Evolutionary conservation across 805 yeast genomes (phyloP).

Genomic region (Candida nitratophila): DNA sequence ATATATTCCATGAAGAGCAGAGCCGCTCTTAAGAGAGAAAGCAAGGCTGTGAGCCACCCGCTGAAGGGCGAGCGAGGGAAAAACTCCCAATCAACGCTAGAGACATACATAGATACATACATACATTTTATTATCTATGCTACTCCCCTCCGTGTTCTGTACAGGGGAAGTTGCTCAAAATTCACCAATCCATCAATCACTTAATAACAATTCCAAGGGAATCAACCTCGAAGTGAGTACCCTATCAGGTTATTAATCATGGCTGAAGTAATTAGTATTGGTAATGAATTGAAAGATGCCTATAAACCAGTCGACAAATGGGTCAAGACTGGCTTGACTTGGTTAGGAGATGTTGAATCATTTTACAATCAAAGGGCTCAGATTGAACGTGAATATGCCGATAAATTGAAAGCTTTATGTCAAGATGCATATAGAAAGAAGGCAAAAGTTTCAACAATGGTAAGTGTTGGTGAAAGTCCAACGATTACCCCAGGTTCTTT

Average conservation of each 20-base stretch:
- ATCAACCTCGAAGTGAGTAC: too few relatives aligned
- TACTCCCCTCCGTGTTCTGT: too few relatives aligned
- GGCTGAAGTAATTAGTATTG: constrained; percentile 37
- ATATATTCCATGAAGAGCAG: too few relatives aligned
- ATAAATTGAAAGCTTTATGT: constrained; percentile 55
- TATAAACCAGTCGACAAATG: constrained; percentile 73
- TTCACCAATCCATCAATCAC: background rate
- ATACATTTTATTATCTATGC: too few relatives aligned
- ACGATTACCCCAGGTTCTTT: constrained; percentile 90
- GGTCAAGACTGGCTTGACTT: constrained; percentile 65
- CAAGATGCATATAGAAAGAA: constrained; percentile 70
- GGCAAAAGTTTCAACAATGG: constrained; percentile 53
- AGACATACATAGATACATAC: too few relatives aligned
- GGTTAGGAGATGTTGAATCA: constrained; percentile 71
- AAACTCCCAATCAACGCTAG: too few relatives aligned
- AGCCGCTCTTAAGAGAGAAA: too few relatives aligned
- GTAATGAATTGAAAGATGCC: constrained; percentile 74
- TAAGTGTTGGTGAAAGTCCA: constrained; percentile 90
- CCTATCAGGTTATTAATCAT: background rate
- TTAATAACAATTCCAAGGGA: too few relatives aligned
- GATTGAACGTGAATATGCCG: constrained; percentile 78
- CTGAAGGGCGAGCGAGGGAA: too few relatives aligned
- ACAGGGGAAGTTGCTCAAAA: too few relatives aligned
- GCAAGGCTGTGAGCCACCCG: too few relatives aligned
- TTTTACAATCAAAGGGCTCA: constrained; percentile 80